Evolutionary conservation across 805 yeast species (phyloP).

Genomic region (Saccharomyces jurei): DNA sequence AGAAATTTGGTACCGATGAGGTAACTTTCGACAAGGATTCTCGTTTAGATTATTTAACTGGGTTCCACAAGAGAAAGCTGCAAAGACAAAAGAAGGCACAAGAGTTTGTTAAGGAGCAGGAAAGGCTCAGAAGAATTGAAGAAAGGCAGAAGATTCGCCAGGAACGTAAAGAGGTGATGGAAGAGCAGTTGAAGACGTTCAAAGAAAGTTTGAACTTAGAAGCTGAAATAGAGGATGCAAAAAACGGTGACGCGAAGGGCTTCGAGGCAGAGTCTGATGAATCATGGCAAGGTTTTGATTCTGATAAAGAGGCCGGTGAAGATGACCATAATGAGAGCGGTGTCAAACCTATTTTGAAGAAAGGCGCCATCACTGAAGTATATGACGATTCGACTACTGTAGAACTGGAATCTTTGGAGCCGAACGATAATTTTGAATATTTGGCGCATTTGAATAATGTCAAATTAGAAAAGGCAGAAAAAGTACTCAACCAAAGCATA

Average conservation of each 20-base stretch:
- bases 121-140: slow-evolving; percentile 59
- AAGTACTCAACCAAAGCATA: slow-evolving; percentile 65
- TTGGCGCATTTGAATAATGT: slow-evolving; percentile 63
- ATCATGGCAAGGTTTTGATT: slow-evolving; percentile 35
- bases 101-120: slow-evolving; percentile 68
- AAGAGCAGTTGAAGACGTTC: slow-evolving; percentile 41
- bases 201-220: slow-evolving; percentile 27
- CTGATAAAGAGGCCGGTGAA: slow-evolving; percentile 20
- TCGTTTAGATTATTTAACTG: slow-evolving; percentile 81
- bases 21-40: slow-evolving; percentile 75
- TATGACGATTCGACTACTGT: slow-evolving; percentile 37
- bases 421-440: slow-evolving; percentile 46
- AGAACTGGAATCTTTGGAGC: slow-evolving; percentile 41
- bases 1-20: slow-evolving; percentile 67
- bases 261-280: slow-evolving; percentile 15
- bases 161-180: slow-evolving; percentile 59
- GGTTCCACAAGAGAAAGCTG: slow-evolving; percentile 89
- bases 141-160: slow-evolving; percentile 58
- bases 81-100: slow-evolving; percentile 83
- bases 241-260: slow-evolving; percentile 6
- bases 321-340: slow-evolving; percentile 13
- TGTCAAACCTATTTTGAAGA: slow-evolving; percentile 29
- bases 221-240: slow-evolving; percentile 16
- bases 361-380: slow-evolving; percentile 15
- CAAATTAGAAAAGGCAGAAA: slow-evolving; percentile 56